Evolutionary conservation across 2,329 filamentous ascomycete species (phyloP).

Genomic region (Claviceps fusiformis): DNA sequence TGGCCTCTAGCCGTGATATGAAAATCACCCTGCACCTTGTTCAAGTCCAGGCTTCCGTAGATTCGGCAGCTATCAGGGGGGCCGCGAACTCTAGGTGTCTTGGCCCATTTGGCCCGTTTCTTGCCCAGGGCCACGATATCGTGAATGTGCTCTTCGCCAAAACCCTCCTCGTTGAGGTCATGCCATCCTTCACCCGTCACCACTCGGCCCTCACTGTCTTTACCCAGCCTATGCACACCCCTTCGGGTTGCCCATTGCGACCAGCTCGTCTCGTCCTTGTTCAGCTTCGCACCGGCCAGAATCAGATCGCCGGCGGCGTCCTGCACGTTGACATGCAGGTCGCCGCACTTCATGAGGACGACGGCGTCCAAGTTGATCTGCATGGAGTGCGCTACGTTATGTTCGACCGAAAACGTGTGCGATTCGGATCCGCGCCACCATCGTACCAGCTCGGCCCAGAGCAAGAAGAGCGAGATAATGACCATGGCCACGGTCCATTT

Average conservation of each 20-base stretch:
- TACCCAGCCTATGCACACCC: slow-evolving; percentile 48
- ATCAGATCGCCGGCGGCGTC: slow-evolving; percentile 89
- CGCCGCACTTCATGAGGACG: slow-evolving; percentile 71
- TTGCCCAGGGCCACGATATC: slow-evolving; percentile 67
- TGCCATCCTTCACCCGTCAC: slow-evolving; percentile 46
- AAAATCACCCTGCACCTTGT: slow-evolving; percentile 96
- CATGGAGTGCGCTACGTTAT: slow-evolving; percentile 71
- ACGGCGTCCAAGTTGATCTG: slow-evolving; percentile 96
- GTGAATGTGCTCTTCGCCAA: slow-evolving; percentile 72
- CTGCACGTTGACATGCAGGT: slow-evolving; percentile 94
- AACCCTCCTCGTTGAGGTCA: slow-evolving; percentile 47
- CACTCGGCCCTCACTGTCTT: slow-evolving; percentile 39
- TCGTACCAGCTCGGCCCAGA: slow-evolving; percentile 61
- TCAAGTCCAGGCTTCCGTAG: slow-evolving; percentile 79
- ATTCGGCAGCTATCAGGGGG: slow-evolving; percentile 67
- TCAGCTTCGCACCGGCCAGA: slow-evolving; percentile 60
- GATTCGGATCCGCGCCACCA: slow-evolving; percentile 79
- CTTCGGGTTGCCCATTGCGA: slow-evolving; percentile 62
- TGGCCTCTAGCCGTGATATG: slow-evolving; percentile 93
- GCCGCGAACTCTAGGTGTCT: slow-evolving; percentile 56
- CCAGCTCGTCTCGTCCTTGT: slow-evolving; percentile 70
- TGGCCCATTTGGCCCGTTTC: slow-evolving; percentile 53
- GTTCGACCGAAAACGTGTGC: slow-evolving; percentile 88
- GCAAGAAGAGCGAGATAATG: slow-evolving; percentile 58
- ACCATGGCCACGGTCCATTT: slow-evolving; percentile 85